A percentile compares a stretch with the other conserved stretches of the same genome.
These are phyloP conservation scores for Daldinia sp. DNA, from an alignment of 2,329 filamentous ascomycete genomes.

Conservation along the genomic window DNA sequence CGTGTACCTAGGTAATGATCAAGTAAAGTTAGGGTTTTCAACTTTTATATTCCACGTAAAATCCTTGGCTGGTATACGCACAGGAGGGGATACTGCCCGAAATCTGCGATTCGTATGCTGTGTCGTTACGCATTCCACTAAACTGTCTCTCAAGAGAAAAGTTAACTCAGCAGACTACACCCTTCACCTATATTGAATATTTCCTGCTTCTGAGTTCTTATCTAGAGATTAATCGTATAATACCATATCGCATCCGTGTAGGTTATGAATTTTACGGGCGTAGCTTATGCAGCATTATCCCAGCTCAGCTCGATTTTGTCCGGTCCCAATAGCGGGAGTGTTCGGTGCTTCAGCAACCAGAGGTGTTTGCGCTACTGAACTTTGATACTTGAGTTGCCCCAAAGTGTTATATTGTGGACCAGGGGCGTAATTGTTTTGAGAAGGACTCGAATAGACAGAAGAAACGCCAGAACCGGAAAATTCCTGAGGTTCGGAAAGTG, in stretches of 20 bases:
- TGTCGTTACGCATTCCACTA: neutral
- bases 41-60: too few species aligned
- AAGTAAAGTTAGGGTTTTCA: too few species aligned
- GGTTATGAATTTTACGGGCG: neutral
- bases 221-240: neutral
- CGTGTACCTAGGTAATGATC: too few species aligned
- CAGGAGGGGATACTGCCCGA: neutral
- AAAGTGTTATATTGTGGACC: constrained; percentile 3
- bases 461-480: constrained; percentile 15
- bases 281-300: constrained; percentile 3
- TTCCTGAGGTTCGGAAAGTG: constrained; percentile 27
- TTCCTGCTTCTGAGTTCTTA: neutral
- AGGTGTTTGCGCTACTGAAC: constrained; percentile 11
- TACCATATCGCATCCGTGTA: neutral
- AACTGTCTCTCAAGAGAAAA: neutral
- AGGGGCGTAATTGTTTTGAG: constrained; percentile 5
- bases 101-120: neutral
- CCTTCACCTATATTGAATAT: neutral
- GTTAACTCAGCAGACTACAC: neutral
- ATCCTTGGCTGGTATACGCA: neutral
- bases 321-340: constrained; percentile 30
- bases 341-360: constrained; percentile 26
- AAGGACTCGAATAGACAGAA: constrained; percentile 6
- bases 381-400: constrained; percentile 17
- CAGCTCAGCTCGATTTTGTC: constrained; percentile 38